Conservation (phyloP, 2,329 filamentous ascomycete genomes). For the Aspergillus phoenicis region DNA sequence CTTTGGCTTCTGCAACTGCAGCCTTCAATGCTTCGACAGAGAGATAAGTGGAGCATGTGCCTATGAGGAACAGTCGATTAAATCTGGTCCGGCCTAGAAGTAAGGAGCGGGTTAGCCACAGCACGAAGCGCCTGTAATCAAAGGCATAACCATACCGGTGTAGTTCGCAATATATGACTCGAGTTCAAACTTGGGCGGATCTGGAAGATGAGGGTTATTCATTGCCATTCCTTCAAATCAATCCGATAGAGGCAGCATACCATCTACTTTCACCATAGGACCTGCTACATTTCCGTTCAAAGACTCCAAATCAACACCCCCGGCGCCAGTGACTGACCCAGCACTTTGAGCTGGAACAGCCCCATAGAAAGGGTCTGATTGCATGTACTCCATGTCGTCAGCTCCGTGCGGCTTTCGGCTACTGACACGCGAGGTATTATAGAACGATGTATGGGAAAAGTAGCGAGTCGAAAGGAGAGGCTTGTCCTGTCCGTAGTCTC, state of each 20-base stretch:
- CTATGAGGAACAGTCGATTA: slow-evolving; percentile 80
- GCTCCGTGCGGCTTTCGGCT: neutral
- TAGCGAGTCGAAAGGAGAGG: neutral
- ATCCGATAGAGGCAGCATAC: slow-evolving; percentile 22
- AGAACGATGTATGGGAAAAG: neutral
- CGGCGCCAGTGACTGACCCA: slow-evolving; percentile 9
- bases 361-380: slow-evolving; percentile 30
- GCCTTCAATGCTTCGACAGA: slow-evolving; percentile 78
- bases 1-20: slow-evolving; percentile 74
- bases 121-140: neutral
- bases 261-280: slow-evolving; percentile 19
- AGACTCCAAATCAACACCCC: slow-evolving; percentile 14
- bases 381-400: slow-evolving; percentile 30
- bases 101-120: slow-evolving; percentile 8
- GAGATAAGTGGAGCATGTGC: slow-evolving; percentile 73
- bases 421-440: neutral
- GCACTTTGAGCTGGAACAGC: slow-evolving; percentile 19
- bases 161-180: slow-evolving; percentile 92
- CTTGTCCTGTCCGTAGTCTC: neutral
- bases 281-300: slow-evolving; percentile 10
- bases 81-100: slow-evolving; percentile 73
- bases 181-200: slow-evolving; percentile 84
- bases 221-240: slow-evolving; percentile 4
- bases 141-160: slow-evolving; percentile 59
- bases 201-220: slow-evolving; percentile 46